phyloP scores from a whole-genome alignment of 1,139 yeast genomes.

The Sugiyamaella paludigena region DNA sequence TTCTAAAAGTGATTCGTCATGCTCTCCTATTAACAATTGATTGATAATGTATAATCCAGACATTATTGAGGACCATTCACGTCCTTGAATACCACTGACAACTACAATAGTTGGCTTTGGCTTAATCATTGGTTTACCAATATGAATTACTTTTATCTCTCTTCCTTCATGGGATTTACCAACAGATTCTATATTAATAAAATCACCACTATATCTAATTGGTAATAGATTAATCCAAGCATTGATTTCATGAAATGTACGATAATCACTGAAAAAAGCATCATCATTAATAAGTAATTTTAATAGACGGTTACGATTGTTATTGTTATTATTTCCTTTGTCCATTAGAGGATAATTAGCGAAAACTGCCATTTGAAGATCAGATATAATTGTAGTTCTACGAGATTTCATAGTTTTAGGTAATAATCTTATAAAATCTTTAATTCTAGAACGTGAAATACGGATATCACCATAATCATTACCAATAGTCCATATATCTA shows the following conservation, averaged over 20 bases:
- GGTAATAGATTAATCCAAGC: slow-evolving; percentile 56
- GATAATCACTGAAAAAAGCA: slow-evolving; percentile 64
- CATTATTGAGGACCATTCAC: slow-evolving; percentile 86
- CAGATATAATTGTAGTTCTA: slow-evolving; percentile 29
- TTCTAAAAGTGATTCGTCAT: slow-evolving; percentile 34
- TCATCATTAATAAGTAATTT: background rate
- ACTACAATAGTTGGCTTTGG: slow-evolving; percentile 63
- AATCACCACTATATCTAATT: slow-evolving; percentile 44
- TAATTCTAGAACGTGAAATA: slow-evolving; percentile 27
- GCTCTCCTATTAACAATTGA: slow-evolving; percentile 37
- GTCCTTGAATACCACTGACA: slow-evolving; percentile 83
- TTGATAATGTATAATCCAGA: slow-evolving; percentile 63
- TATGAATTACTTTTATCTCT: slow-evolving; percentile 62
- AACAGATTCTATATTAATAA: slow-evolving; percentile 58
- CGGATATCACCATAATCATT: slow-evolving; percentile 34
- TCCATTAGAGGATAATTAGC: slow-evolving; percentile 27
- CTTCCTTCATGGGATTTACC: slow-evolving; percentile 78
- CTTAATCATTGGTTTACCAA: slow-evolving; percentile 39
- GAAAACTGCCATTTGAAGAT: slow-evolving; percentile 35
- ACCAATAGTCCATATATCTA: slow-evolving; percentile 41
- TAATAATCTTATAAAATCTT: slow-evolving; percentile 31
- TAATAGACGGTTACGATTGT: background rate
- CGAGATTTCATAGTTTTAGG: slow-evolving; percentile 32
- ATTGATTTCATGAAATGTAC: slow-evolving; percentile 66
- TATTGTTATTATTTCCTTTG: slow-evolving; percentile 2